Evolutionary conservation across 768 basidiomycete species (phyloP).

Genomic region (Lactifluus pinguis): DNA sequence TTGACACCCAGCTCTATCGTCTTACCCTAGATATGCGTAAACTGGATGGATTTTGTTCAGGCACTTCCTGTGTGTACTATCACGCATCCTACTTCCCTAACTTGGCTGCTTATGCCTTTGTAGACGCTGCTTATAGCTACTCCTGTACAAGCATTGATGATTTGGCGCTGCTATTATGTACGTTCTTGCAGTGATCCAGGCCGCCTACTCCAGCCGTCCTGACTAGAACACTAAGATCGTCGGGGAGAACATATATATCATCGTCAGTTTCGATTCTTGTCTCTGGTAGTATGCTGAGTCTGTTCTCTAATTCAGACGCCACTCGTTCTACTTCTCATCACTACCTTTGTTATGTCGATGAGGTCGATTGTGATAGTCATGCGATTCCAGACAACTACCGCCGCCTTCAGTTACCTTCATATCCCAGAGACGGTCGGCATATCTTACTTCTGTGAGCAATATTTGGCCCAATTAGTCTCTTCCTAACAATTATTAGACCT

Average conservation of each 20-base stretch:
- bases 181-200: neutral
- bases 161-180: slow-evolving; percentile 12
- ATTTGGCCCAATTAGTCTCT: neutral
- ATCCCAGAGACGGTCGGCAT: neutral
- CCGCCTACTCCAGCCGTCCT: neutral
- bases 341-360: neutral
- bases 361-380: neutral
- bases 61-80: neutral
- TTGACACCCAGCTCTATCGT: neutral
- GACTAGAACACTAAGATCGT: neutral
- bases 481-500: neutral
- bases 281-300: neutral
- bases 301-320: neutral
- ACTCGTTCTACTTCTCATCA: slow-evolving; percentile 1
- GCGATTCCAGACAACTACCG: neutral
- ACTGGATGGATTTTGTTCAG: neutral
- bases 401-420: neutral
- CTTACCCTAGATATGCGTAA: neutral
- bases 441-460: slow-evolving; percentile 4
- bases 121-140: neutral
- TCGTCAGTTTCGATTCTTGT: neutral
- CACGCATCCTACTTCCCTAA: neutral
- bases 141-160: slow-evolving; percentile 8
- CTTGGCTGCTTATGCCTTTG: neutral
- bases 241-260: neutral